These are phyloP conservation scores for Coemansia sp. DNA, from an alignment of 371 early-diverging fungal species.

Conservation along the genomic window DNA sequence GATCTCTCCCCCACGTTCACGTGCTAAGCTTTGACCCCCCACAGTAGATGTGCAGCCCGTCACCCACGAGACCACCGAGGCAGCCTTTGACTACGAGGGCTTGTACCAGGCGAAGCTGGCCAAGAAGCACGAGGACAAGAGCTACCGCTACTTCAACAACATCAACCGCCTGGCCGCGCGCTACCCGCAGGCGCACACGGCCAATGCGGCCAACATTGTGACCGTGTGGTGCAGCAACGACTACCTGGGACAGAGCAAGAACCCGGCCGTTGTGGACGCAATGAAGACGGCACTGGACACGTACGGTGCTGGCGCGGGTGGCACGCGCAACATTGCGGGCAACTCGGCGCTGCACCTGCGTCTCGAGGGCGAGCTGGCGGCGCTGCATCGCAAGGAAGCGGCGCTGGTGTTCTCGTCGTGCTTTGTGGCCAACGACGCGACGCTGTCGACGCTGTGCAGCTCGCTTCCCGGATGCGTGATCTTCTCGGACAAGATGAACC, in stretches of 20 bases:
- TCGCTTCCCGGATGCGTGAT: slow-evolving; percentile 93
- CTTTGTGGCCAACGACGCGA: slow-evolving; percentile 98
- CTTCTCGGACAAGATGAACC: slow-evolving; percentile 92
- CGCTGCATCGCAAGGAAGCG: slow-evolving; percentile 87
- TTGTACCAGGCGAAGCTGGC: slow-evolving; percentile 81
- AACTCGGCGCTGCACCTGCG: slow-evolving; percentile 92
- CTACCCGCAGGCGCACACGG: slow-evolving; percentile 93
- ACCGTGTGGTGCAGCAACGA: slow-evolving; percentile 99
- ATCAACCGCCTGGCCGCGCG: slow-evolving; percentile 94
- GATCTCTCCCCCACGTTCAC: neutral
- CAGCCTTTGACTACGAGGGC: slow-evolving; percentile 85
- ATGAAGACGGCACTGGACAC: slow-evolving; percentile 93
- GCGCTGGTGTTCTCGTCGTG: slow-evolving; percentile 97
- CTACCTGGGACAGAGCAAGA: slow-evolving; percentile 94
- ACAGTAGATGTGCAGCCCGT: slow-evolving; percentile 8
- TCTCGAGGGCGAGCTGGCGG: slow-evolving; percentile 90
- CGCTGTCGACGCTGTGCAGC: slow-evolving; percentile 85
- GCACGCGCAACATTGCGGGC: slow-evolving; percentile 99
- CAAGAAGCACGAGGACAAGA: slow-evolving; percentile 94
- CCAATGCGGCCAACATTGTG: slow-evolving; percentile 78
- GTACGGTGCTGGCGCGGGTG: slow-evolving; percentile 98
- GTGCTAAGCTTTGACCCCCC: neutral
- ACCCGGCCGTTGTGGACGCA: slow-evolving; percentile 77
- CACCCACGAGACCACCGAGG: slow-evolving; percentile 33
- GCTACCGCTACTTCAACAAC: slow-evolving; percentile 98